A percentile compares a stretch with the other conserved stretches of the same genome.
Evolutionary conservation across 148 eudicot species (phyloP).

Genomic region (Beta vulgaris): DNA sequence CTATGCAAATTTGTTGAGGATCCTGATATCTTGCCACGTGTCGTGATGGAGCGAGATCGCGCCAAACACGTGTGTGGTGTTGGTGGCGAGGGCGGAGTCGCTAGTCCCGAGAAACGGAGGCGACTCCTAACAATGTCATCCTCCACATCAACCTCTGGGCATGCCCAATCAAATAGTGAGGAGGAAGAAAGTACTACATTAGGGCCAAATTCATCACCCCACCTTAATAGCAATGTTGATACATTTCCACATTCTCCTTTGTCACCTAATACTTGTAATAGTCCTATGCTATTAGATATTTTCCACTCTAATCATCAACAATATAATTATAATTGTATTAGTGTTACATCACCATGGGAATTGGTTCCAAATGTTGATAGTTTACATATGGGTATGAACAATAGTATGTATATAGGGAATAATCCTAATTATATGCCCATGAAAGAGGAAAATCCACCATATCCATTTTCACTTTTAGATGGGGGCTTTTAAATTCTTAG

Average conservation of each 20-base stretch:
- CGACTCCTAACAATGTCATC: conserved; percentile 37
- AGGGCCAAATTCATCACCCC: conserved; percentile 27
- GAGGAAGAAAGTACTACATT: conserved; percentile 24
- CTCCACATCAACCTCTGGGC: conserved; percentile 29
- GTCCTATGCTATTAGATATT: neutral
- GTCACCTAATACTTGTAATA: conserved; percentile 19
- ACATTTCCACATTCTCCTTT: neutral
- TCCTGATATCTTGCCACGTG: conserved; percentile 59
- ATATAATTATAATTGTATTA: conserved; percentile 17
- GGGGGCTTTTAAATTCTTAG: conserved; percentile 54
- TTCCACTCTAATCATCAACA: neutral
- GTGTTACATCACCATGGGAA: neutral
- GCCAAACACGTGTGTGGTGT: conserved; percentile 3
- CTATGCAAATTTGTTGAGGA: conserved; percentile 59
- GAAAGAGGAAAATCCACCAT: conserved; percentile 34
- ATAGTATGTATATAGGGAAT: neutral
- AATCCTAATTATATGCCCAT: conserved; percentile 10
- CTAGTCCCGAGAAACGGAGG: conserved; percentile 44
- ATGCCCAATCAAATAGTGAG: conserved; percentile 20
- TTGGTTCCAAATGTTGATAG: neutral
- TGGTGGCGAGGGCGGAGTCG: neutral
- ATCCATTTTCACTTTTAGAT: conserved; percentile 77
- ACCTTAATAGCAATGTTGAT: conserved; percentile 8
- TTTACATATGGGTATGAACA: neutral
- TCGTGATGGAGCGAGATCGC: conserved; percentile 45